Conservation (phyloP, 768 basidiomycete species). For the Amanita phalloides region DNA sequence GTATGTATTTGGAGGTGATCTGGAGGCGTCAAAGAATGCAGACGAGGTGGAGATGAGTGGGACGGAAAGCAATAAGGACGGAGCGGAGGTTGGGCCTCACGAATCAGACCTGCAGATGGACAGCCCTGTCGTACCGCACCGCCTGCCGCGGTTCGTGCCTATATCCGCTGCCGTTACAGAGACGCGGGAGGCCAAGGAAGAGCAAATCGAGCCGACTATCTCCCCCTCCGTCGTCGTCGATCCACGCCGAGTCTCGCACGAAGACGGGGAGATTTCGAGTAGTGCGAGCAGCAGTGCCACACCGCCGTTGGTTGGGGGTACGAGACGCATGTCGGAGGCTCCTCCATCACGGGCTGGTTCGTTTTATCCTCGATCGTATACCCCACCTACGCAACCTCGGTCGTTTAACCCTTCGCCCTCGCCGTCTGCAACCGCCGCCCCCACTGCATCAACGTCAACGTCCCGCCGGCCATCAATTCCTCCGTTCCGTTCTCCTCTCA, state of each 20-base stretch:
- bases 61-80: not conserved
- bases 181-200: conserved; percentile 7
- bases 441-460: not conserved
- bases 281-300: conserved; percentile 14
- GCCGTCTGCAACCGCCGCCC: conserved; percentile 7
- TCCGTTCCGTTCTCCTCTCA: not conserved
- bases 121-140: not conserved
- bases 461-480: conserved; percentile 1
- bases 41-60: not conserved
- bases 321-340: not conserved
- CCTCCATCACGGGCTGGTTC: not conserved
- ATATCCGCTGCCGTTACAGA: conserved; percentile 1
- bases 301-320: not conserved
- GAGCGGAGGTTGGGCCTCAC: not conserved
- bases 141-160: not conserved
- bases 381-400: conserved; percentile 38
- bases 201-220: conserved; percentile 3
- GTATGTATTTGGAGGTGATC: not conserved
- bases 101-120: not conserved
- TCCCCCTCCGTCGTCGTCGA: not conserved
- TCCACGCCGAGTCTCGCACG: conserved; percentile 24
- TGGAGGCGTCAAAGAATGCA: not conserved
- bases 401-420: conserved; percentile 23
- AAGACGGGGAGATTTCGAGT: conserved; percentile 39
- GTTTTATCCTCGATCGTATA: conserved; percentile 24